Percentiles rank a stretch among this genome's conserved stretches.
phyloP scores from a whole-genome alignment of 2,329 filamentous ascomycete genomes.

The Tolypocladium nubicola region DNA sequence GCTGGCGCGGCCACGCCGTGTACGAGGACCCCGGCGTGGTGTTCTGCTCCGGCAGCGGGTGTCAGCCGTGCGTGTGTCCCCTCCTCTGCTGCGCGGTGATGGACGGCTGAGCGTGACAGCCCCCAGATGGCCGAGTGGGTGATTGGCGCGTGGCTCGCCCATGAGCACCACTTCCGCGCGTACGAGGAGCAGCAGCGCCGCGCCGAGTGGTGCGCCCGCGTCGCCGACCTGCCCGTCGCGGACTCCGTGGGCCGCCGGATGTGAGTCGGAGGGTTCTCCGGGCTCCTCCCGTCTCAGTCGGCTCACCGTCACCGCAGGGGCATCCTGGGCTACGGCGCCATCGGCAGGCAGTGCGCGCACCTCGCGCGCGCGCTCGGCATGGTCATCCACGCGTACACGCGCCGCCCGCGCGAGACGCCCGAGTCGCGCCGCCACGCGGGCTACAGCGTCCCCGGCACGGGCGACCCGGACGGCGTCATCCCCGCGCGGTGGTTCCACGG shows the following conservation, averaged over 20 bases:
- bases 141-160: conserved; percentile 22
- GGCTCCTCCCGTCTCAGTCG: no score
- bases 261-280: conserved; percentile 9
- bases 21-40: conserved; percentile 23
- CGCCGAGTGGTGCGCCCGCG: conserved; percentile 13
- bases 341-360: conserved; percentile 30
- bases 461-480: conserved; percentile 30
- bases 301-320: conserved; percentile 12
- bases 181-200: conserved; percentile 18
- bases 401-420: conserved; percentile 44
- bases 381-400: conserved; percentile 58
- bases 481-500: conserved; percentile 33
- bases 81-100: background rate
- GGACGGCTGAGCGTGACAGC: conserved; percentile 5
- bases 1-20: conserved; percentile 23
- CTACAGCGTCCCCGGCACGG: conserved; percentile 55
- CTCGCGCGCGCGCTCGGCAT: conserved; percentile 52
- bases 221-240: conserved; percentile 8
- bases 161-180: conserved; percentile 18
- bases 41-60: conserved; percentile 30
- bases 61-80: conserved; percentile 24
- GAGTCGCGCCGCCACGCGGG: conserved; percentile 46
- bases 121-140: conserved; percentile 32
- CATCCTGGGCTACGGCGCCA: conserved; percentile 33
- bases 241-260: conserved; percentile 24